phyloP scores from a whole-genome alignment of 2,329 filamentous ascomycete species.

The Venturia oleaginea region DNA sequence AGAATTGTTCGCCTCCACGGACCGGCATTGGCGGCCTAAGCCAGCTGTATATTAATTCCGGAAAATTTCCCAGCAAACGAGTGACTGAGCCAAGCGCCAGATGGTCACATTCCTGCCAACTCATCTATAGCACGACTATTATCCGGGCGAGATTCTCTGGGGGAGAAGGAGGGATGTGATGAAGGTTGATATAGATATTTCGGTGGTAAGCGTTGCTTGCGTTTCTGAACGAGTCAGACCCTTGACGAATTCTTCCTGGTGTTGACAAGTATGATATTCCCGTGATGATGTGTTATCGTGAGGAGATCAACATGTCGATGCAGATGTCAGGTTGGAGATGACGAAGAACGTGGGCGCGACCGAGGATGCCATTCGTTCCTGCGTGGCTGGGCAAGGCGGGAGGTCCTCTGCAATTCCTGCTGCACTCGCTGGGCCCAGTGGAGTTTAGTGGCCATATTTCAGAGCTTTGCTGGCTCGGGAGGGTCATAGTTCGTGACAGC shows the following conservation, averaged over 20 bases:
- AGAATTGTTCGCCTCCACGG: neutral
- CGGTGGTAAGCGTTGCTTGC: neutral
- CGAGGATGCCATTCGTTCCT: neutral
- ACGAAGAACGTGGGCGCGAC: neutral
- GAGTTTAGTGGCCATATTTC: neutral
- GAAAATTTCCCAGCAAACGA: neutral
- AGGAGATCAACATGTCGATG: neutral
- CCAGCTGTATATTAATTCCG: neutral
- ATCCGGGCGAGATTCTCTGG: too few relatives aligned
- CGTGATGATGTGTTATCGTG: neutral
- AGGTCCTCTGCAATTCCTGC: neutral
- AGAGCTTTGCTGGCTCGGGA: neutral
- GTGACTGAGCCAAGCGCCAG: too few relatives aligned
- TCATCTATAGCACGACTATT: too few relatives aligned
- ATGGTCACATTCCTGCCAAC: too few relatives aligned
- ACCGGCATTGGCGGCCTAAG: neutral
- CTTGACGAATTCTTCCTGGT: too few relatives aligned
- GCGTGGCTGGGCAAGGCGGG: neutral
- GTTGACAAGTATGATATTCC: too few relatives aligned
- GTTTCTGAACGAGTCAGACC: too few relatives aligned
- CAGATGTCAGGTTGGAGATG: neutral
- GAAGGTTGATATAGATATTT: neutral
- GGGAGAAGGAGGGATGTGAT: neutral
- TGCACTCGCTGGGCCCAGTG: neutral
- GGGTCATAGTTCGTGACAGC: too few relatives aligned